Evolutionary conservation across 257 asterid species (phyloP).

Genomic region (Solanum clarkiae): DNA sequence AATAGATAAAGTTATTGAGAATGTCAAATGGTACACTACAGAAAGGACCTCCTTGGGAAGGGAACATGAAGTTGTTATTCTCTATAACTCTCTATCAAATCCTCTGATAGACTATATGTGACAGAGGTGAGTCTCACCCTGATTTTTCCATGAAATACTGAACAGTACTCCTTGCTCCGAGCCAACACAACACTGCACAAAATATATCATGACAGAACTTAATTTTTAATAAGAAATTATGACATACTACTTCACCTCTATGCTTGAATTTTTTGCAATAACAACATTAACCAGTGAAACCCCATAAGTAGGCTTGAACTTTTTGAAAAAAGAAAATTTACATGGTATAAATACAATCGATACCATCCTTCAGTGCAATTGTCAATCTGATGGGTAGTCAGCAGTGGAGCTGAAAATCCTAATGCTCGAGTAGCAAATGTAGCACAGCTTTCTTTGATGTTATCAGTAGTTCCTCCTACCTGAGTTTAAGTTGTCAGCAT

Average conservation of each 20-base stretch:
- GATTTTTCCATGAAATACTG: slow-evolving; percentile 80
- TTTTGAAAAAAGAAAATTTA: neutral
- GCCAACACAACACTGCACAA: slow-evolving; percentile 72
- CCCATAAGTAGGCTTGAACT: too few relatives aligned
- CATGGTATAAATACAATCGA: neutral
- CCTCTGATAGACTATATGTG: neutral
- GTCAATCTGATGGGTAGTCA: slow-evolving; percentile 97
- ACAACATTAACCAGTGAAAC: too few relatives aligned
- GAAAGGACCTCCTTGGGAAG: neutral
- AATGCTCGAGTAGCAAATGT: slow-evolving; percentile 87
- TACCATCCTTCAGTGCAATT: slow-evolving; percentile 97
- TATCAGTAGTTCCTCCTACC: slow-evolving; percentile 98
- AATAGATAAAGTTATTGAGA: neutral
- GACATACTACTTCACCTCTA: neutral
- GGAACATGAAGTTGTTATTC: neutral
- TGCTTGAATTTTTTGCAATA: neutral
- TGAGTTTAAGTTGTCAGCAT: slow-evolving; percentile 10
- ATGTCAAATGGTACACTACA: neutral
- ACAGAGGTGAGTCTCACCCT: slow-evolving; percentile 43
- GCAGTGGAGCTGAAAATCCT: slow-evolving; percentile 55
- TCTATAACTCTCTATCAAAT: neutral
- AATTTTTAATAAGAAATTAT: neutral
- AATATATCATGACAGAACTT: slow-evolving; percentile 3
- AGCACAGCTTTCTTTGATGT: slow-evolving; percentile 90
- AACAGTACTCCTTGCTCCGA: slow-evolving; percentile 82